A percentile compares a stretch with the other conserved stretches of the same genome.
Conservation (phyloP, 768 basidiomycete species). For the Myochromella boudieri region DNA sequence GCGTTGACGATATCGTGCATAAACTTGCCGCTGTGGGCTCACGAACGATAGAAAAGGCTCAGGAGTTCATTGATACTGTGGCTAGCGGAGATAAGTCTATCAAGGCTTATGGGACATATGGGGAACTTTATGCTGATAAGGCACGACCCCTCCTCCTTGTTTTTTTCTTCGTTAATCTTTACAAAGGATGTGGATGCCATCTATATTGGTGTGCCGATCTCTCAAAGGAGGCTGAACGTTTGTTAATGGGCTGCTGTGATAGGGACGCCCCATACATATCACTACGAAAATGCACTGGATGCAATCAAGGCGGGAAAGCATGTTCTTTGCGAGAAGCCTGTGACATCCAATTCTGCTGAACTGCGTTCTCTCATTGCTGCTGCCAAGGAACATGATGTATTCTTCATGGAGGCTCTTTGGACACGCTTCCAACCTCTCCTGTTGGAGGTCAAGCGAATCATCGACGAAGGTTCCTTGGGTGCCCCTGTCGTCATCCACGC, state of each 20-base stretch:
- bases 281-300: conserved; percentile 75
- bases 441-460: conserved; percentile 61
- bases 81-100: conserved; percentile 50
- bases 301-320: conserved; percentile 81
- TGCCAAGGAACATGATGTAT: conserved; percentile 76
- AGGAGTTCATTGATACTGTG: conserved; percentile 60
- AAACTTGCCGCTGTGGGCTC: conserved; percentile 78
- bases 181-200: conserved; percentile 68
- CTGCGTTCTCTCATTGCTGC: conserved; percentile 69
- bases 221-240: background rate
- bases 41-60: conserved; percentile 64
- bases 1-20: conserved; percentile 64
- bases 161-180: background rate
- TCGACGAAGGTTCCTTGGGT: conserved; percentile 64
- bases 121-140: conserved; percentile 68
- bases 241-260: background rate
- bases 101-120: conserved; percentile 73
- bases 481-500: conserved; percentile 68
- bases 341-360: conserved; percentile 76
- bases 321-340: conserved; percentile 88
- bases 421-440: conserved; percentile 78
- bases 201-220: conserved; percentile 57
- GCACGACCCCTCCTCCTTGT: conserved; percentile 30
- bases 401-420: conserved; percentile 94
- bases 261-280: conserved; percentile 86